Evolutionary conservation across 2,329 filamentous ascomycete species (phyloP).

Genomic region (Penicillium sp.): DNA sequence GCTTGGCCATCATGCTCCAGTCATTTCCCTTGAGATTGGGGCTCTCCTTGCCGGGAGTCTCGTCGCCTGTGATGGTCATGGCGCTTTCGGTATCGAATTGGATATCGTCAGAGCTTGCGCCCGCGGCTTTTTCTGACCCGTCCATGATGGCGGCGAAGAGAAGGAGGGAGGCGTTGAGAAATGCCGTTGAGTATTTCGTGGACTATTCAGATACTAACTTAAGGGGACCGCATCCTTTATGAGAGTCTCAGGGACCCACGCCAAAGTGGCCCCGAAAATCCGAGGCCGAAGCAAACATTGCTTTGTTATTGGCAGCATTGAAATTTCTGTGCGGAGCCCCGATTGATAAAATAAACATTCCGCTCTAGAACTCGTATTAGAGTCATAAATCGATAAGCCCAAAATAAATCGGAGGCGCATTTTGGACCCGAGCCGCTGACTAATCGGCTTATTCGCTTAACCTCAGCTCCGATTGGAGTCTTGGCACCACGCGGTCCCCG

Average conservation of each 20-base stretch:
- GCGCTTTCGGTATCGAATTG: constrained; percentile 28
- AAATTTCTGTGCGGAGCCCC: background rate
- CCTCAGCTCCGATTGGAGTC: background rate
- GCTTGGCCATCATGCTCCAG: constrained; percentile 51
- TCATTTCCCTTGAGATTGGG: constrained; percentile 33
- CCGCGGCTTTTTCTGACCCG: constrained; percentile 2
- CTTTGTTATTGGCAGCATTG: background rate
- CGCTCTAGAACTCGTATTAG: background rate
- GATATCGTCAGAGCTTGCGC: constrained; percentile 10
- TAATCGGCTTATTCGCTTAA: background rate
- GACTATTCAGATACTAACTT: background rate
- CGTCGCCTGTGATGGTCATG: constrained; percentile 25
- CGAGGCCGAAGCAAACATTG: background rate
- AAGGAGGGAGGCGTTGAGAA: background rate
- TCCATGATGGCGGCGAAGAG: constrained; percentile 3
- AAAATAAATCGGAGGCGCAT: background rate
- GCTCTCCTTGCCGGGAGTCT: constrained; percentile 12
- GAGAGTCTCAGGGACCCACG: background rate
- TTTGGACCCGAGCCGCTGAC: background rate
- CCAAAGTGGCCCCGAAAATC: background rate
- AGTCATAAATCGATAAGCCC: background rate
- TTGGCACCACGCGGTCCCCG: background rate
- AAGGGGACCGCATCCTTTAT: background rate
- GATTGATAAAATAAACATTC: background rate
- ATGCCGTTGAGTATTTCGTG: background rate